Evolutionary conservation across 2,329 filamentous ascomycete species (phyloP), one percentile per base, ranked within the genome.

Genomic region (Phaeoacremonium minimum): DNA sequence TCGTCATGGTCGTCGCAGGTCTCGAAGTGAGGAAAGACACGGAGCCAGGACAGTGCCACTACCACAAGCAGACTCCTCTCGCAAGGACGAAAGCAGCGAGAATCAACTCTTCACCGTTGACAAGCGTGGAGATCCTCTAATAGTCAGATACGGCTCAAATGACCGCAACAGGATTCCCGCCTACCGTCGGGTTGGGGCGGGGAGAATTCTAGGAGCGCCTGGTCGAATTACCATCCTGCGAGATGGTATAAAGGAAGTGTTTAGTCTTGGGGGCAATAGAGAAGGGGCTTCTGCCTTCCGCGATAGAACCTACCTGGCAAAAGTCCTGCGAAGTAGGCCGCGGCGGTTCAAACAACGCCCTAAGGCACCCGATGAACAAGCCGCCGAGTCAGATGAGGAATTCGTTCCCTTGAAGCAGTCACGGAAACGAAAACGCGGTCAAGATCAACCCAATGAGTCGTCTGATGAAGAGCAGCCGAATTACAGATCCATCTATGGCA

Each of bases 71-170:
- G 35, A 14, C 28, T 22, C 26, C 32, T 15, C n/a, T n/a, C n/a
- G n/a, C n/a, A n/a, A n/a, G n/a, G n/a, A n/a, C n/a, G n/a, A n/a
- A n/a, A n/a, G n/a, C n/a, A 35, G 18, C 14, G 35, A 41, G 15
- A 37, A 47, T 20, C 38, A 49, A 28, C 53, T 72, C 4, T 90
- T 77, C 55, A 49, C 77, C 30, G 51, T 86, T 35, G 91, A 97
- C 58, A 77, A 68, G 29, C 80, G 79, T 51, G 90, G 91, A 0
- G 91, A 97, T 50, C 66, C 73, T 5, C 73, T 88, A 32, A 88
- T 93, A 46, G 58, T 84, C 30, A 73, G 74, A 17, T 96, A 90
- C 55, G 87, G 86, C 3, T 74, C 77, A 18, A 71, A 85, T 28
- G 80, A 95, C 54, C 77, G 77, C 22, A 85, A 85, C 45, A 75